Base-by-base conservation (phyloP, 1,284 basidiomycete species). In the Earliella scabrosa region DNA sequence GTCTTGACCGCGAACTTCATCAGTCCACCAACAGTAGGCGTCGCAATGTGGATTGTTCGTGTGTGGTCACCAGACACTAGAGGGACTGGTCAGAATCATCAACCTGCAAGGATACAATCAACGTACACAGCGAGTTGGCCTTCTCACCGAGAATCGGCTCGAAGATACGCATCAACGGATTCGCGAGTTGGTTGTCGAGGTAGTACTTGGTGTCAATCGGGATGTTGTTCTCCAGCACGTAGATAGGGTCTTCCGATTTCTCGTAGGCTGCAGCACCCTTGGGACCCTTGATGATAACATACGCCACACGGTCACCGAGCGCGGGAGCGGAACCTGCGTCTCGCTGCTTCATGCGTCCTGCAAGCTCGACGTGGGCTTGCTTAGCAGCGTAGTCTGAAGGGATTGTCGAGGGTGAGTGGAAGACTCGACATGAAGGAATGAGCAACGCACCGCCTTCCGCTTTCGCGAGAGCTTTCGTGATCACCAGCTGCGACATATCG, bases 1-100 rank as follows among this genome's bases (percentile, higher is more conserved):
- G 92, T 95, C 75, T 95, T 96, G 24, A 97, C 93, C 0, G 95
- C 94, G 66, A 97, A 98, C 72, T 96, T 97, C 96, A 98, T 98
- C 50, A 98, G 72, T 14, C 95, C 95, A 20, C 96, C 96, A 10
- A 94, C 84, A 0, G 93, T 96, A 0, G 95, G 95, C 1, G 95
- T 98, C 3, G 95, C 94, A 45, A 98, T 96, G 60, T 93, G 88
- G 50, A 98, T 97, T 0, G 93, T 88, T 38, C 96, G 81, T 1
- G 95, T 98, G 67, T 98, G 95, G 61, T 95, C 94, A 2, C 95
- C 95, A 27, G 92, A 88, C 45, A 98, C 95, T 98, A 65, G 11
- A 3, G 59, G 43, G 47, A 32, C 27, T 3, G 49, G 26, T 23
- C n/a, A n/a, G n/a, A n/a, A n/a, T n/a, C n/a, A n/a, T n/a, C n/a